phyloP scores from a whole-genome alignment of 768 basidiomycete species.

The Amanita polypyramis region DNA sequence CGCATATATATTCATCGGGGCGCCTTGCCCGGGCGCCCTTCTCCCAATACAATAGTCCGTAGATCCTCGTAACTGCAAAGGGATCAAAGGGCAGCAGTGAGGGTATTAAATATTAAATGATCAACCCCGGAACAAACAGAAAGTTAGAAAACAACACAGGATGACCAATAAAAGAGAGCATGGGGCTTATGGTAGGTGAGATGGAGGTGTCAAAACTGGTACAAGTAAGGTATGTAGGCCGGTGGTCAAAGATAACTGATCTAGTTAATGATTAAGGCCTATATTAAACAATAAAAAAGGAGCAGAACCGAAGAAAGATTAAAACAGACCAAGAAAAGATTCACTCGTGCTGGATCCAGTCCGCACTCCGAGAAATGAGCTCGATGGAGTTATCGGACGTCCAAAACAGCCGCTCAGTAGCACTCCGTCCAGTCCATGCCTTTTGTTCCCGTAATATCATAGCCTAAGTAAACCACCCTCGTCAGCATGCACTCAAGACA shows the following conservation, averaged over 20 bases:
- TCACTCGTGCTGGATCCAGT: constrained; percentile 75
- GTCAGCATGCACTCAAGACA: neutral
- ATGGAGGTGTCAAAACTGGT: neutral
- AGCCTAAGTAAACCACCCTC: constrained; percentile 43
- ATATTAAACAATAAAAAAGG: constrained; percentile 7
- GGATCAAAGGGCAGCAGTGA: no score
- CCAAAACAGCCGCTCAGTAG: constrained; percentile 90
- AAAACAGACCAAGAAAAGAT: neutral
- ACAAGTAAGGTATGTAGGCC: constrained; percentile 5
- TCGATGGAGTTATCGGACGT: constrained; percentile 85
- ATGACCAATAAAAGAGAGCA: neutral
- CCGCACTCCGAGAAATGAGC: constrained; percentile 73
- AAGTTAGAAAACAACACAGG: neutral
- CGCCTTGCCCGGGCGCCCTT: no score
- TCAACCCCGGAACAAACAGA: no score
- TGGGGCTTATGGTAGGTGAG: neutral
- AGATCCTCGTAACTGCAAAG: no score
- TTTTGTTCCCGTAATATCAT: constrained; percentile 95
- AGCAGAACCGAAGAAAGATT: neutral
- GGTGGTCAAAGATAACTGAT: neutral
- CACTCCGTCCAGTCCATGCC: constrained; percentile 86
- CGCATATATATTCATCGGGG: no score
- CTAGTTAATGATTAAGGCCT: neutral
- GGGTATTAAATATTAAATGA: no score
- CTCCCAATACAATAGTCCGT: no score